Conservation (phyloP, 179 eudicot genomes). For the Silene coronaria region DNA sequence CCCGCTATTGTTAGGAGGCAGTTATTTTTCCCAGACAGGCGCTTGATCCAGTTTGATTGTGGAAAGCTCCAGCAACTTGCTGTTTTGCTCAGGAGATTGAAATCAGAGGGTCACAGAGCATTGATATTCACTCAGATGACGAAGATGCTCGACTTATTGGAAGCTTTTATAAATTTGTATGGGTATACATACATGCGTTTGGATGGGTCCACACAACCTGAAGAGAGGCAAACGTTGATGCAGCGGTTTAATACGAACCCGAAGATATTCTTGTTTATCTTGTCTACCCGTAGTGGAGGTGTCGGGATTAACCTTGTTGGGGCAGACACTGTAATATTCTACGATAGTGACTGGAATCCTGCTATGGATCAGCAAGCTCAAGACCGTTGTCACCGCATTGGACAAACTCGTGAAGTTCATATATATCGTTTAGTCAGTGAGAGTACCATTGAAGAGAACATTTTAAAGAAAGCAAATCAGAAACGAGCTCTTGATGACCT, state of each 20-base stretch:
- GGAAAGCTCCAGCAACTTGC: constrained; percentile 99
- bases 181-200: constrained; percentile 98
- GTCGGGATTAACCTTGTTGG: constrained; percentile 97
- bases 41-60: constrained; percentile 96
- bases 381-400: constrained; percentile 97
- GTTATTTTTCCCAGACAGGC: constrained; percentile 93
- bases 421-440: constrained; percentile 90
- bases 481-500: constrained; percentile 96
- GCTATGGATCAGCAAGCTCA: constrained; percentile 99
- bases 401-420: constrained; percentile 98
- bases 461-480: constrained; percentile 93
- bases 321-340: constrained; percentile 98
- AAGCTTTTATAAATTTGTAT: constrained; percentile 87
- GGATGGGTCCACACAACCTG: constrained; percentile 98
- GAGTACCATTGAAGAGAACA: constrained; percentile 95
- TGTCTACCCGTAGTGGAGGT: constrained; percentile 99
- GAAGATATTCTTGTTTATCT: constrained; percentile 81
- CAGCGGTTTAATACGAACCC: constrained; percentile 98
- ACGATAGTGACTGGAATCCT: constrained; percentile 99
- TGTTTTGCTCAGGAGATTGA: constrained; percentile 68
- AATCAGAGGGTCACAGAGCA: constrained; percentile 91
- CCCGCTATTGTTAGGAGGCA: constrained; percentile 96
- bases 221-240: constrained; percentile 98
- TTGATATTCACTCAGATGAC: constrained; percentile 98
- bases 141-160: constrained; percentile 95